Base-by-base conservation (phyloP, 352 stramenopile genomes). In the Phytophthora sp. region DNA sequence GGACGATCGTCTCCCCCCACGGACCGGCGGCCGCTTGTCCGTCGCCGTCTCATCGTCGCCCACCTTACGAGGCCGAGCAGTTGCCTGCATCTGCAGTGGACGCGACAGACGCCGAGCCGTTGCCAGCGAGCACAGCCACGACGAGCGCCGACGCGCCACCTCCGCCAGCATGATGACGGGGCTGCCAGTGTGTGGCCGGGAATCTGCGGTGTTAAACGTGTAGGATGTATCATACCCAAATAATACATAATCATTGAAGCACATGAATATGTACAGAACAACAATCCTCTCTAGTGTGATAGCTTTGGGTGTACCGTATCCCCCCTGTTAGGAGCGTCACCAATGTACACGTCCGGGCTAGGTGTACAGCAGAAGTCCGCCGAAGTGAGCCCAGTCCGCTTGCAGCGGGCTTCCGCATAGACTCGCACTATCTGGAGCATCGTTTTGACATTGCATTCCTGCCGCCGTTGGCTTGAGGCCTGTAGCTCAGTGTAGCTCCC, bases 101-200 rank as follows among this genome's bases (percentile, higher is more conserved):
- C 55, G 50, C 16, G 72, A 63, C 24, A 69, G 52, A 38, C 68
- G 45, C 24, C 52, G 68, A 42, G 55, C 39, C n/a, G 54, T 54
- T 44, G 51, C 41, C 20, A 70, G 44, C 31, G 58, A 68, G 53
- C 66, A 52, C 57, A 72, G 57, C 57, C 55, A 69, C 26, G 59
- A 65, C 36, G 70, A 69, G 50, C 62, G 67, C 27, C 63, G 54
- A 63, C 63, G 36, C 57, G 54, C 63, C 31, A 67, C 63, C 58
- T 73, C 49, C 29, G 69, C 63, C 39, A 76, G 63, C 69, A 76
- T 75, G 45, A 70, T 35, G 39, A 41, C 36, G n/a, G 16, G 36
- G 20, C 52, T 44, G 29, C n/a, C 8, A 61, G 53, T 69, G 59
- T 73, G 66, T 73, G 66, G 66, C 47, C 27, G 12, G 26, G 42